Conservation (phyloP, 306 rosid genomes). For the Albizia julibrissin region DNA sequence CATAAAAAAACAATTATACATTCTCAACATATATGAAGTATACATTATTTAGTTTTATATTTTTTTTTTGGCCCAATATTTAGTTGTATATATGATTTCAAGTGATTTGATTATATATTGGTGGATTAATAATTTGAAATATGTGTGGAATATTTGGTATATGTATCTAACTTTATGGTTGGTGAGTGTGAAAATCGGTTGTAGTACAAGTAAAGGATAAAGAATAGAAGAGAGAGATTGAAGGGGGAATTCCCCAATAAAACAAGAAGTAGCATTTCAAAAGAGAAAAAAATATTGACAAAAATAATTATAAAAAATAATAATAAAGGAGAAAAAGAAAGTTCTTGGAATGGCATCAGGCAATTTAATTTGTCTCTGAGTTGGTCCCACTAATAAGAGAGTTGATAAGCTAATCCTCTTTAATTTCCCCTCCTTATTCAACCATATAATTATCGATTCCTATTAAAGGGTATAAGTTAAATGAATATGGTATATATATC, state of each 20-base stretch:
- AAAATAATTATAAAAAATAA: conserved; percentile 8
- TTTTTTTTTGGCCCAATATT: neutral
- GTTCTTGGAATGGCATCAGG: neutral
- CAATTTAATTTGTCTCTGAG: neutral
- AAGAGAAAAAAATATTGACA: too few relatives aligned
- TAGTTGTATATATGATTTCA: neutral
- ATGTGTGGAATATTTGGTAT: conserved; percentile 11
- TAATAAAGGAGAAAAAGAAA: conserved; percentile 40
- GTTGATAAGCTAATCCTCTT: neutral
- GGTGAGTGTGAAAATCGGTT: conserved; percentile 22
- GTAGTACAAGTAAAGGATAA: conserved; percentile 18
- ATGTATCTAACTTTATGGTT: neutral
- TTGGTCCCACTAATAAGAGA: neutral
- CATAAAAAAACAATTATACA: neutral
- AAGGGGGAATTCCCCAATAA: conserved; percentile 47
- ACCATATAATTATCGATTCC: neutral
- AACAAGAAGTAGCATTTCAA: conserved; percentile 47
- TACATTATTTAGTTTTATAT: too few relatives aligned
- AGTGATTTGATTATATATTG: neutral
- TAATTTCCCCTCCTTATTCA: neutral
- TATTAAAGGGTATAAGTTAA: neutral
- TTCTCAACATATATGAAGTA: neutral
- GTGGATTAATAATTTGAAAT: neutral
- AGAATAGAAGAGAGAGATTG: conserved; percentile 31
- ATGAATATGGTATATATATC: neutral